Evolutionary conservation across 1,139 yeast genomes (phyloP), one percentile per base, ranked within the genome.

Genomic region (Nadsonia starkeyi-henricii): DNA sequence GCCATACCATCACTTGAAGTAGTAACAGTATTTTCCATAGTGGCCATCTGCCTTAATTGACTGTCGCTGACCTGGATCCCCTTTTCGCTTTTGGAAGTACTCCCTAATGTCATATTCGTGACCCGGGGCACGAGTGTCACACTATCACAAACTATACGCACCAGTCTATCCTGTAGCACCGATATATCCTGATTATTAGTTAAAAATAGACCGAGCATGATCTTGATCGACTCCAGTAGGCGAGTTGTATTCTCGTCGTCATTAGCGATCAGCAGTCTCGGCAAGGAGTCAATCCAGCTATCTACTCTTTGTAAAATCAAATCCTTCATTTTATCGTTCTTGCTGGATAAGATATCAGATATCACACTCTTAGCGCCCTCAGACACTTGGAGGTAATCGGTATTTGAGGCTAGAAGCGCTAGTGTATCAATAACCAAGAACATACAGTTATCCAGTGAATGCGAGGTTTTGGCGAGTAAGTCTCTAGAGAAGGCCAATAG

Each of bases 401-500:
- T 2, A 17, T 23, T 30, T 18, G 47, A 33, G 9, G 26, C 18
- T 13, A 41, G 48, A 21, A 47, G 55, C 3, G 65, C 51, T 21
- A 65, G 39, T 8, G 61, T 62, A 26, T 64, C 66, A 19, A 65
- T 26, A 8, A 66, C 49, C 0, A 58, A 46, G 1, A 72, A 68
- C 3, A 68, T 48, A 26, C 74, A 60, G 13, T 59, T 55, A 28
- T 61, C 62, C 45, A 75, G 59, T 0, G 74, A 58, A 15, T 57
- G 52, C 7, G 61, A 51, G 46, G 72, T 69, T 21, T 57, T 49
- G 1, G 58, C 48, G 0, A 70, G 43, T 1, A 73, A 45, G 1
- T 52, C 49, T 2, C 59, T 42, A 21, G 65, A 62, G n/a, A 74
- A 59, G 1, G 51, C 50, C 36, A 62, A 58, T 9, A 72, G 47